A percentile compares a stretch with the other conserved stretches of the same genome.
phyloP scores from a whole-genome alignment of 257 asterid species.

The Pogostemon cablin region DNA sequence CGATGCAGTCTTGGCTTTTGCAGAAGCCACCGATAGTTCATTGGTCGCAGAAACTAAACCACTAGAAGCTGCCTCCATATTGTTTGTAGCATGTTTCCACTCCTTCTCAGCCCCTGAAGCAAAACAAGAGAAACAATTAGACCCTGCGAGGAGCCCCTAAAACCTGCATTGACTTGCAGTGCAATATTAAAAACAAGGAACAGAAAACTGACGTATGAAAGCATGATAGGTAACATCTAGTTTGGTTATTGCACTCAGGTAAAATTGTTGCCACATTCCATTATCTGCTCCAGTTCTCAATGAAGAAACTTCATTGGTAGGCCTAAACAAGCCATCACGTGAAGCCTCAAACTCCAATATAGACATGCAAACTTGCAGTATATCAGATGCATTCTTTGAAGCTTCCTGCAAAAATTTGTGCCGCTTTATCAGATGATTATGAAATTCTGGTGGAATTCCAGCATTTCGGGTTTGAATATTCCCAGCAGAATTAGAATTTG shows the following conservation, averaged over 20 bases:
- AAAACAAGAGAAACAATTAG: slow-evolving; percentile 28
- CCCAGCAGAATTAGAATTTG: slow-evolving; percentile 65
- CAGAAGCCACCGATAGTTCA: slow-evolving; percentile 78
- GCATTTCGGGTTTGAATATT: slow-evolving; percentile 61
- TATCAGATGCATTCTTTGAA: slow-evolving; percentile 77
- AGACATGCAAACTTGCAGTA: slow-evolving; percentile 81
- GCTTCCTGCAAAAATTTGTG: slow-evolving; percentile 70
- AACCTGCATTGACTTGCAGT: slow-evolving; percentile 29
- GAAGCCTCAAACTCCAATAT: slow-evolving; percentile 93
- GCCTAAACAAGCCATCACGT: slow-evolving; percentile 75
- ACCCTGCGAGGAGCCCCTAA: slow-evolving; percentile 30
- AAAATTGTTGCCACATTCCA: slow-evolving; percentile 87
- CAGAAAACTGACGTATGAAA: slow-evolving; percentile 66
- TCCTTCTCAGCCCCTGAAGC: slow-evolving; percentile 93
- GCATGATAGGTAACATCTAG: slow-evolving; percentile 84
- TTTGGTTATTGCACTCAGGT: slow-evolving; percentile 65
- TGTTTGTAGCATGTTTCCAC: slow-evolving; percentile 87
- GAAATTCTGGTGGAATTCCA: slow-evolving; percentile 89
- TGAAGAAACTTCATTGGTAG: slow-evolving; percentile 53
- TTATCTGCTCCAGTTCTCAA: slow-evolving; percentile 64
- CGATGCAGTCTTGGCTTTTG: slow-evolving; percentile 80
- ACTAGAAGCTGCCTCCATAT: slow-evolving; percentile 92
- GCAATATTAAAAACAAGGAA: slow-evolving; percentile 30
- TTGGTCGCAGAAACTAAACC: slow-evolving; percentile 77
- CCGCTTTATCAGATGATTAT: slow-evolving; percentile 76